Evolutionary conservation across 2,329 filamentous ascomycete genomes (phyloP).

Genomic region (Thelonectria discophora): DNA sequence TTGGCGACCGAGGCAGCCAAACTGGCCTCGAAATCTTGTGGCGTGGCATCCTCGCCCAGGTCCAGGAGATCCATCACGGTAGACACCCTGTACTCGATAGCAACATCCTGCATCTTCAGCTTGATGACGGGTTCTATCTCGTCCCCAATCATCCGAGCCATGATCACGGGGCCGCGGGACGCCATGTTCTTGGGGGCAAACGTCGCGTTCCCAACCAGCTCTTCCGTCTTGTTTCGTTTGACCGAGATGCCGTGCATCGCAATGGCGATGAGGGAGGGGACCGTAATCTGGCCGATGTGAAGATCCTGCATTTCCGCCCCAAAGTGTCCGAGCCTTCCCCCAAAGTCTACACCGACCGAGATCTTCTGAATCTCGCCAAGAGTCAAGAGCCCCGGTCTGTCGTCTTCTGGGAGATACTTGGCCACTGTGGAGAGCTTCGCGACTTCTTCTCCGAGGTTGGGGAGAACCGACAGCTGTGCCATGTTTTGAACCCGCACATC

Average conservation of each 20-base stretch:
- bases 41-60: constrained; percentile 71
- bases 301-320: constrained; percentile 67
- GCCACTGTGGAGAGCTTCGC: constrained; percentile 85
- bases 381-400: constrained; percentile 86
- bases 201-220: constrained; percentile 69
- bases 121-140: constrained; percentile 93
- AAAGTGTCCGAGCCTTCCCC: constrained; percentile 72
- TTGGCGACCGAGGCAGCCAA: constrained; percentile 84
- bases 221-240: constrained; percentile 72
- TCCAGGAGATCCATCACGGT: constrained; percentile 83
- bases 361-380: constrained; percentile 73
- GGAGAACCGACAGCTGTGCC: constrained; percentile 72
- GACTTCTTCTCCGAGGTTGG: constrained; percentile 79
- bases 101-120: constrained; percentile 83
- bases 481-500: constrained; percentile 70
- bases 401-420: constrained; percentile 96
- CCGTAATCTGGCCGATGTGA: constrained; percentile 81
- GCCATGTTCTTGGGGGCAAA: constrained; percentile 42
- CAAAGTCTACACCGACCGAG: constrained; percentile 69
- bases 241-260: constrained; percentile 72
- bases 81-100: constrained; percentile 87
- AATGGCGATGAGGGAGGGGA: constrained; percentile 85
- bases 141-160: constrained; percentile 90
- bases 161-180: constrained; percentile 66
- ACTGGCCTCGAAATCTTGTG: constrained; percentile 77